These are phyloP conservation scores for Sordariomycetes sp. DNA, from an alignment of 2,329 filamentous ascomycete species.

Conservation along the genomic window DNA sequence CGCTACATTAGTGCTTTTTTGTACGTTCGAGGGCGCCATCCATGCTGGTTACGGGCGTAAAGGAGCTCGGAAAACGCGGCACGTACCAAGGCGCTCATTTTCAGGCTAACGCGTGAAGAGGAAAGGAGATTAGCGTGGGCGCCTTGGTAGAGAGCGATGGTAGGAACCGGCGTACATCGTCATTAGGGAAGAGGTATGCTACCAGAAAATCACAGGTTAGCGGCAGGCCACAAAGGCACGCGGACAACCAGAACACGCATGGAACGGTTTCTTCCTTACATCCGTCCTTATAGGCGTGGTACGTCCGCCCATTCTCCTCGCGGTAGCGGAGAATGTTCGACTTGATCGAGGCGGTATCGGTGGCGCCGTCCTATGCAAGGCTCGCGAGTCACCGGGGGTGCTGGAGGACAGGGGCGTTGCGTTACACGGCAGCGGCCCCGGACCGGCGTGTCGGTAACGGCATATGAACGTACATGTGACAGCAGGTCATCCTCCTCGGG, in stretches of 20 bases:
- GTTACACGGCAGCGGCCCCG: not conserved
- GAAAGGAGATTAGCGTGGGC: too few relatives aligned
- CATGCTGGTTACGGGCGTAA: too few relatives aligned
- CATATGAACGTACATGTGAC: not conserved
- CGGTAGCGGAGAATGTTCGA: slow-evolving; percentile 13
- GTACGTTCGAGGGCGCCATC: too few relatives aligned
- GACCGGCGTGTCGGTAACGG: not conserved
- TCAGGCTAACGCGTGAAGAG: slow-evolving; percentile 6
- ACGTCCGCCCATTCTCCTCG: slow-evolving; percentile 16
- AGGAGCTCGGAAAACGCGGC: not conserved
- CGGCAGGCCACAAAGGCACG: not conserved
- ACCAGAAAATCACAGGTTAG: not conserved
- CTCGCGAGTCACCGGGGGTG: not conserved
- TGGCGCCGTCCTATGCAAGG: not conserved
- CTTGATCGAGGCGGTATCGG: slow-evolving; percentile 11
- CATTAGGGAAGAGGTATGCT: slow-evolving; percentile 5
- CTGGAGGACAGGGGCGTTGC: not conserved
- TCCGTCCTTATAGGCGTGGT: slow-evolving; percentile 17
- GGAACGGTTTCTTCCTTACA: too few relatives aligned
- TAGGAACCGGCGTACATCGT: not conserved
- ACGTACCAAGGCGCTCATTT: slow-evolving; percentile 12
- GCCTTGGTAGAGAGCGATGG: not conserved
- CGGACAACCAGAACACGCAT: too few relatives aligned
- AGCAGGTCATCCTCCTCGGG: not conserved
- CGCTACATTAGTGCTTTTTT: too few relatives aligned